Percentiles rank a stretch among this genome's conserved stretches.
Evolutionary conservation across 1,139 yeast species (phyloP).

Genomic region (Candida neerlandica): DNA sequence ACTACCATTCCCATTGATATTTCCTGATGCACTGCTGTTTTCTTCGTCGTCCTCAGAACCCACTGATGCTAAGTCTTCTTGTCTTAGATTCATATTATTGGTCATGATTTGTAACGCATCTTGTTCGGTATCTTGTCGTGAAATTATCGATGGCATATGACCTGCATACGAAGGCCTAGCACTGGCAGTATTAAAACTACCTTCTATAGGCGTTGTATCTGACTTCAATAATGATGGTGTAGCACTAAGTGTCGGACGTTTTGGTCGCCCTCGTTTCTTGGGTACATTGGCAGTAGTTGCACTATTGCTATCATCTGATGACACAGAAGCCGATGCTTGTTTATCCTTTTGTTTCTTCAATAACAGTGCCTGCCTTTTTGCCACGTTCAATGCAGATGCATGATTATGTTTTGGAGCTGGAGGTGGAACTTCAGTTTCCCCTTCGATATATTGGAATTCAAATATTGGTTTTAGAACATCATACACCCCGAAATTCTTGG

Average conservation of each 20-base stretch:
- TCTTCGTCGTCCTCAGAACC: slow-evolving; percentile 36
- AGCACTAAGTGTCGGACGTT: slow-evolving; percentile 30
- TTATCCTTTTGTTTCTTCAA: slow-evolving; percentile 13
- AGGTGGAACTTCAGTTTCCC: slow-evolving; percentile 66
- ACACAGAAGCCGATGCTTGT: slow-evolving; percentile 13
- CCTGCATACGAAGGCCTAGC: slow-evolving; percentile 18
- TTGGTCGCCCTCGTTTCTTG: slow-evolving; percentile 52
- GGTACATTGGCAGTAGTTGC: slow-evolving; percentile 27
- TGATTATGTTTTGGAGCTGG: slow-evolving; percentile 86
- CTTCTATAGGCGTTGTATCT: slow-evolving; percentile 37
- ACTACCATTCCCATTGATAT: slow-evolving; percentile 16
- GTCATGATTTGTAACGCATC: slow-evolving; percentile 43
- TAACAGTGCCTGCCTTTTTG: slow-evolving; percentile 38
- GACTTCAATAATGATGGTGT: slow-evolving; percentile 33
- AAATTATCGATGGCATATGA: slow-evolving; percentile 23
- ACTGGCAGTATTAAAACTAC: slow-evolving; percentile 21
- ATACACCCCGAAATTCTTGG: slow-evolving; percentile 71
- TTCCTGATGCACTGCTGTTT: slow-evolving; percentile 18
- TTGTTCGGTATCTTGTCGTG: slow-evolving; percentile 47
- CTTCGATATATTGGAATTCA: slow-evolving; percentile 59
- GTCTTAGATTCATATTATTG: slow-evolving; percentile 36
- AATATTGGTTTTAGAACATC: slow-evolving; percentile 70
- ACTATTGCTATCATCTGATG: slow-evolving; percentile 9
- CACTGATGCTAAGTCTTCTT: slow-evolving; percentile 43
- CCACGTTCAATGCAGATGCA: slow-evolving; percentile 57